Conservation (phyloP, 2,329 filamentous ascomycete species). For the Penicillium crustosum region DNA sequence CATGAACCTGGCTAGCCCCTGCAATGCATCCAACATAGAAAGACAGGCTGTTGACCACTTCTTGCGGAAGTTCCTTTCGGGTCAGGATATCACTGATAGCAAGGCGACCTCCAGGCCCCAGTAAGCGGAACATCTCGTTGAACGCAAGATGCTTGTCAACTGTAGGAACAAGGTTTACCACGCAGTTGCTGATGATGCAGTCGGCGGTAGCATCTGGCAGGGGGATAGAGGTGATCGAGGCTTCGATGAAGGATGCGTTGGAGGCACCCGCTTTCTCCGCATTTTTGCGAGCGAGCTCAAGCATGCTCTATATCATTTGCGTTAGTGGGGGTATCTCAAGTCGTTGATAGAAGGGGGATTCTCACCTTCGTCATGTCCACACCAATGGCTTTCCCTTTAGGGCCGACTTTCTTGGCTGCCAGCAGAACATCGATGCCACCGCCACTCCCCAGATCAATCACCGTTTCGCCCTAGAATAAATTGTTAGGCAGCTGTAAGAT, state of each 20-base stretch:
- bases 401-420: slow-evolving; percentile 53
- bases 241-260: slow-evolving; percentile 55
- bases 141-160: slow-evolving; percentile 57
- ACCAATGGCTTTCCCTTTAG: slow-evolving; percentile 53
- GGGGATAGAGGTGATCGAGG: slow-evolving; percentile 53
- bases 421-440: slow-evolving; percentile 60
- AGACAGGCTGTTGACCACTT: slow-evolving; percentile 51
- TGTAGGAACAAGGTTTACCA: slow-evolving; percentile 59
- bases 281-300: slow-evolving; percentile 51
- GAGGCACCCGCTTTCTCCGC: slow-evolving; percentile 36
- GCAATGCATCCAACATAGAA: slow-evolving; percentile 62
- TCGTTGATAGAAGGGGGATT: not conserved
- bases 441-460: slow-evolving; percentile 59
- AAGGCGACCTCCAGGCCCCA: slow-evolving; percentile 58
- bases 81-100: slow-evolving; percentile 62
- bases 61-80: slow-evolving; percentile 48
- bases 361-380: slow-evolving; percentile 61
- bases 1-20: slow-evolving; percentile 54
- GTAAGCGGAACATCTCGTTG: slow-evolving; percentile 57
- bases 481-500: not conserved
- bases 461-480: slow-evolving; percentile 51
- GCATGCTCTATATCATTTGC: slow-evolving; percentile 53
- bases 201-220: slow-evolving; percentile 48
- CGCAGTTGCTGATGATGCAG: slow-evolving; percentile 64
- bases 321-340: not conserved